phyloP scores from a whole-genome alignment of 352 stramenopile genomes.

The Bremia lactucae region DNA sequence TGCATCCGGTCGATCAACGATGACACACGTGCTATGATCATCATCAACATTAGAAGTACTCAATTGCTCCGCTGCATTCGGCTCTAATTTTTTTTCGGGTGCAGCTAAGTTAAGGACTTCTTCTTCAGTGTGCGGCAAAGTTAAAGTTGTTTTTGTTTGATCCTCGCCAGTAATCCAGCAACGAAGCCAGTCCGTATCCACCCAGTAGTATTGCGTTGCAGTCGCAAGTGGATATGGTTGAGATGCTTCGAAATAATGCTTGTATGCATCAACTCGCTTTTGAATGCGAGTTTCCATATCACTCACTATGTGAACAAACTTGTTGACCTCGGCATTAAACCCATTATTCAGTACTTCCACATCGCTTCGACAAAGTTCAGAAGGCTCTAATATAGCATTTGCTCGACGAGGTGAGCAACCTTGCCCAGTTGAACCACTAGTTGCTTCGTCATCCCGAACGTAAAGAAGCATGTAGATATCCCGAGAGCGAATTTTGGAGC shows the following conservation, averaged over 20 bases:
- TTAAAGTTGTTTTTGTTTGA: slow-evolving; percentile 2
- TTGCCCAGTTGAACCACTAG: not conserved
- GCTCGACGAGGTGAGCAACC: not conserved
- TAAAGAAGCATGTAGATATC: slow-evolving; percentile 86
- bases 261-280: slow-evolving; percentile 41
- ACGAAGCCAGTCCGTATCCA: slow-evolving; percentile 53
- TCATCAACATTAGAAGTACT: slow-evolving; percentile 7
- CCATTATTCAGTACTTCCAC: slow-evolving; percentile 40
- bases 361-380: slow-evolving; percentile 27
- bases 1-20: slow-evolving; percentile 8
- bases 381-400: slow-evolving; percentile 13
- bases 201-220: slow-evolving; percentile 44
- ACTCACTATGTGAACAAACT: slow-evolving; percentile 34
- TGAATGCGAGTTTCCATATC: slow-evolving; percentile 42
- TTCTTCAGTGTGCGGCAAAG: not conserved
- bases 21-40: slow-evolving; percentile 13
- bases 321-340: slow-evolving; percentile 37
- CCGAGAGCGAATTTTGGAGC: slow-evolving; percentile 53
- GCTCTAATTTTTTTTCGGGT: slow-evolving; percentile 2
- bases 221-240: slow-evolving; percentile 29
- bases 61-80: slow-evolving; percentile 1
- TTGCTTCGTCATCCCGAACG: slow-evolving; percentile 27
- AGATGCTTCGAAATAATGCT: slow-evolving; percentile 48
- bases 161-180: slow-evolving; percentile 60
- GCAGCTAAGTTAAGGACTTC: slow-evolving; percentile 2